phyloP scores from a whole-genome alignment of 139 green algal species.

The Tetradesmus lagerheimii region DNA sequence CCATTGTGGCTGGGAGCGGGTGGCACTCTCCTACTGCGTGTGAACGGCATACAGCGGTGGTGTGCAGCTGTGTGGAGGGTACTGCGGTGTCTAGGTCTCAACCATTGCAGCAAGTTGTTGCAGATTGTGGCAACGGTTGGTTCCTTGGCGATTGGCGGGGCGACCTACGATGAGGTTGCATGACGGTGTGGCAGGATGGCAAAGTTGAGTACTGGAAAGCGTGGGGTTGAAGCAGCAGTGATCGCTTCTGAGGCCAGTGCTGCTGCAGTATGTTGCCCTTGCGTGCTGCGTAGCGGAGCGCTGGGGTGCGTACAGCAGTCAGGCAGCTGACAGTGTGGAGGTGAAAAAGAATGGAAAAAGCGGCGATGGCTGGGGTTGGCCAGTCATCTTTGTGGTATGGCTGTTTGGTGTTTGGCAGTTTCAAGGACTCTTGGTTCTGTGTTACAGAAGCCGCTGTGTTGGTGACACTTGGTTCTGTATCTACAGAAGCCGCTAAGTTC shows the following conservation, averaged over 20 bases:
- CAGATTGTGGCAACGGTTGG: background rate
- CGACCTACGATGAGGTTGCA: background rate
- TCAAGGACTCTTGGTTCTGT: too few relatives aligned
- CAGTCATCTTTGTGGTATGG: too few relatives aligned
- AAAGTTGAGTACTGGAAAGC: background rate
- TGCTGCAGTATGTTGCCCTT: background rate
- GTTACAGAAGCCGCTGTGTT: background rate
- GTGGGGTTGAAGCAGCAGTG: background rate
- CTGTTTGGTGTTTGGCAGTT: background rate
- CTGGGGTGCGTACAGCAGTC: too few relatives aligned
- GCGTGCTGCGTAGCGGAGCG: background rate
- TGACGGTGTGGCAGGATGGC: background rate
- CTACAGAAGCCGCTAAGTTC: background rate
- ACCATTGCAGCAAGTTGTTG: background rate
- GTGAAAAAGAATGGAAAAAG: background rate
- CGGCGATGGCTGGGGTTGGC: background rate
- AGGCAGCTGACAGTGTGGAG: background rate
- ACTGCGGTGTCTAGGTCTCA: background rate
- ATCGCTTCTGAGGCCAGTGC: background rate
- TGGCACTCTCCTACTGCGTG: background rate
- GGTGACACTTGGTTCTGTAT: too few relatives aligned
- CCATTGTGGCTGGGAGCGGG: background rate
- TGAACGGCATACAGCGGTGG: background rate
- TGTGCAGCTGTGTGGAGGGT: background rate
- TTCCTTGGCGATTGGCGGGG: background rate